A percentile compares a stretch with the other conserved stretches of the same genome.
phyloP scores from a whole-genome alignment of 2,329 filamentous ascomycete genomes.

The Calonectria multiphialidica region DNA sequence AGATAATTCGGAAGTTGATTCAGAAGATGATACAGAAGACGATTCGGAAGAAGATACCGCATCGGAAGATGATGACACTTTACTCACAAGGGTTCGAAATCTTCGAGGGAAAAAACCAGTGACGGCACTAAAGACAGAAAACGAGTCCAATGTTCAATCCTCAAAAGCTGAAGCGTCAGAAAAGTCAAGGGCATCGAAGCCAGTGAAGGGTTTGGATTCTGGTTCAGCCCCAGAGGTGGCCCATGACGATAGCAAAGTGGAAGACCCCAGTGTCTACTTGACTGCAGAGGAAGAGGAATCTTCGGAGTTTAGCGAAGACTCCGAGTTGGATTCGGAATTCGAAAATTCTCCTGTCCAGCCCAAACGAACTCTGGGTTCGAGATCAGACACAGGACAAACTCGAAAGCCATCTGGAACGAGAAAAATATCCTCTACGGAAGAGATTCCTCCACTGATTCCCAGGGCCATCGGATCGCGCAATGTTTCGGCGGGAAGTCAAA shows the following conservation, averaged over 20 bases:
- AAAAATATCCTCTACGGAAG: conserved; percentile 1
- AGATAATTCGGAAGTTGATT: conserved; percentile 21
- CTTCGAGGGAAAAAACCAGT: conserved; percentile 26
- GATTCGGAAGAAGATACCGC: conserved; percentile 7
- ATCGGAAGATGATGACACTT: conserved; percentile 32
- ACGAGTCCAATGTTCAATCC: neutral
- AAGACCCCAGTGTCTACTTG: conserved; percentile 41
- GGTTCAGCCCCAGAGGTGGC: conserved; percentile 22
- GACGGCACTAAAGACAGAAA: neutral
- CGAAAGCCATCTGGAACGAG: neutral
- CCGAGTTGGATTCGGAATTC: conserved; percentile 29
- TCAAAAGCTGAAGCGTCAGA: neutral
- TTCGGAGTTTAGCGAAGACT: conserved; percentile 27
- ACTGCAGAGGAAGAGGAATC: conserved; percentile 38
- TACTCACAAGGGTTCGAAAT: conserved; percentile 37
- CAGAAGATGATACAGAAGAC: conserved; percentile 34
- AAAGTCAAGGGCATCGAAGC: conserved; percentile 23
- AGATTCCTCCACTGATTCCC: conserved; percentile 19
- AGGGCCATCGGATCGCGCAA: neutral
- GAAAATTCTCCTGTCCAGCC: conserved; percentile 28
- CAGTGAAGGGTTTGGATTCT: conserved; percentile 26
- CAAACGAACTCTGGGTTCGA: conserved; percentile 4
- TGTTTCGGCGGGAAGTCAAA: neutral
- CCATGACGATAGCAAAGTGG: conserved; percentile 22
- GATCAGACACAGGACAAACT: neutral